phyloP scores from a whole-genome alignment of 2,329 filamentous ascomycete genomes.

The Meredithiella fracta region DNA sequence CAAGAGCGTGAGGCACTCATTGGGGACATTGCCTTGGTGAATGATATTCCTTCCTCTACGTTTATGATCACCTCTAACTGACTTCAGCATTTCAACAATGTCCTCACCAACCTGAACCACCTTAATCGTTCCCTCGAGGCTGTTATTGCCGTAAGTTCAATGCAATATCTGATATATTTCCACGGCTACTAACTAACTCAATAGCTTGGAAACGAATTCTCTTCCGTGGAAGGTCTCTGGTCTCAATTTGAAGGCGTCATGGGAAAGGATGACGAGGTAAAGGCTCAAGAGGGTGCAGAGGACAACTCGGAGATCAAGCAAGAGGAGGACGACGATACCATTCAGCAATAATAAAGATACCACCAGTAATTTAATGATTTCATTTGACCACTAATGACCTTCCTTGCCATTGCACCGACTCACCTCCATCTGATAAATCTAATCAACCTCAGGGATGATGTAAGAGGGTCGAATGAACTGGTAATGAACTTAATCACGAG shows the following conservation, averaged over 20 bases:
- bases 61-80: not conserved
- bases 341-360: slow-evolving; percentile 10
- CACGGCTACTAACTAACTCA: not conserved
- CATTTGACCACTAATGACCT: no score
- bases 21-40: slow-evolving; percentile 54
- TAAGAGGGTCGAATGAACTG: no score
- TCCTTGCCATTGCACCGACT: no score
- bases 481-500: no score
- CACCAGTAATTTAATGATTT: no score
- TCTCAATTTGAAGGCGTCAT: slow-evolving; percentile 94
- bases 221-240: slow-evolving; percentile 93
- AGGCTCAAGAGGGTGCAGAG: slow-evolving; percentile 13
- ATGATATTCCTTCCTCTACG: slow-evolving; percentile 15
- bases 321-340: slow-evolving; percentile 14
- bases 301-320: slow-evolving; percentile 9
- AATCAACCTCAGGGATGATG: no score
- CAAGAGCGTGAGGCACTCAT: slow-evolving; percentile 57
- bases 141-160: slow-evolving; percentile 56
- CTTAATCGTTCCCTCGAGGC: slow-evolving; percentile 84
- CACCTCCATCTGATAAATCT: not conserved
- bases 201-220: slow-evolving; percentile 86
- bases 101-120: slow-evolving; percentile 90
- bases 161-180: not conserved
- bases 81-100: slow-evolving; percentile 59
- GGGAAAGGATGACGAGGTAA: slow-evolving; percentile 41